These are phyloP conservation scores for Auricularia sp. DNA, from an alignment of 768 basidiomycete genomes.

Conservation along the genomic window DNA sequence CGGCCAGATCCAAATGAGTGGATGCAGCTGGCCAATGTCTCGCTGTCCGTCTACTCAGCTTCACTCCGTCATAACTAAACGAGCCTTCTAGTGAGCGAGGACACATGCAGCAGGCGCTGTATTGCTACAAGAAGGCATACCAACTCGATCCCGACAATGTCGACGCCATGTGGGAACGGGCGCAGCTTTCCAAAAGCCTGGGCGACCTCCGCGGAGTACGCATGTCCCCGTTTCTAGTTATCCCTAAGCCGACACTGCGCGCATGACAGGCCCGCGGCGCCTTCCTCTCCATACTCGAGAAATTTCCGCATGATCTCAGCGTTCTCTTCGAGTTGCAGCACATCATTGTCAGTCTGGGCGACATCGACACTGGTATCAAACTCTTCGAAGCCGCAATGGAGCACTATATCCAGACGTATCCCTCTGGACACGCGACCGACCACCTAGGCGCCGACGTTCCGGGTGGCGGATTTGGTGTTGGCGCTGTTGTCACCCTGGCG, in stretches of 20 bases:
- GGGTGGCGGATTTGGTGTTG: slow-evolving; percentile 37
- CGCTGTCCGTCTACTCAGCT: slow-evolving; percentile 38
- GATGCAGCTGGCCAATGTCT: slow-evolving; percentile 68
- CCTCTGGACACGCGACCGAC: slow-evolving; percentile 28
- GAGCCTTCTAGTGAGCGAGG: slow-evolving; percentile 45
- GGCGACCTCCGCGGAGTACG: slow-evolving; percentile 59
- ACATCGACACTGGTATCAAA: slow-evolving; percentile 50
- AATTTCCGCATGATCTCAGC: slow-evolving; percentile 67
- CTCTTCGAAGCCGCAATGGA: slow-evolving; percentile 69
- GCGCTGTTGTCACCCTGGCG: slow-evolving; percentile 74
- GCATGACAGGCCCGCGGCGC: slow-evolving; percentile 45
- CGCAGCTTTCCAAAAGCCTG: slow-evolving; percentile 65
- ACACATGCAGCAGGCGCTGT: slow-evolving; percentile 76
- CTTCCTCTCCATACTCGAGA: slow-evolving; percentile 60
- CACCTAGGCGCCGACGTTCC: slow-evolving; percentile 15
- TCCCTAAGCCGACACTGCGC: neutral
- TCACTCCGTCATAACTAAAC: slow-evolving; percentile 1
- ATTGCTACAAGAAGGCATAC: slow-evolving; percentile 81
- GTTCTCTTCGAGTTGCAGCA: slow-evolving; percentile 71
- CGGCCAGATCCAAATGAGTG: slow-evolving; percentile 78
- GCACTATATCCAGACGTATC: slow-evolving; percentile 45
- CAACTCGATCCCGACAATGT: slow-evolving; percentile 72
- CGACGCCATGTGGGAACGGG: slow-evolving; percentile 83
- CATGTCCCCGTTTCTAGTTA: neutral
- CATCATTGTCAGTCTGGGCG: slow-evolving; percentile 63